These are phyloP conservation scores for Platismatia glauca DNA, from an alignment of 495 filamentous ascomycete genomes.

Conservation along the genomic window DNA sequence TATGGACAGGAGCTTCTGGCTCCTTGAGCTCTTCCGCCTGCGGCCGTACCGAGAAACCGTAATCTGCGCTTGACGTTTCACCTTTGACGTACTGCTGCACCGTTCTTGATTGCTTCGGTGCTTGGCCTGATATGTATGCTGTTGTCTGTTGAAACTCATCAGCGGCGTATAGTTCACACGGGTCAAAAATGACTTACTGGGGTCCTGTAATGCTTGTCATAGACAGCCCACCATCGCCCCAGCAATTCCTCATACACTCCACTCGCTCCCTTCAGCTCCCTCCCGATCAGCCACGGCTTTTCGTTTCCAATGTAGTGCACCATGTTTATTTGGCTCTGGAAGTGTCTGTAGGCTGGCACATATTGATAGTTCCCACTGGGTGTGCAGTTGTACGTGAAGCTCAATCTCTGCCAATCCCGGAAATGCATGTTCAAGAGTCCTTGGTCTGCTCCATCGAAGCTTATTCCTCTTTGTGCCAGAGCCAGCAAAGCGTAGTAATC, in stretches of 20 bases:
- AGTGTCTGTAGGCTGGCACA: conserved; percentile 87
- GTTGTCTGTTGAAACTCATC: not conserved
- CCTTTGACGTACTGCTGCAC: conserved; percentile 35
- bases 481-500: conserved; percentile 79
- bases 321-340: conserved; percentile 74
- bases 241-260: conserved; percentile 71
- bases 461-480: conserved; percentile 75
- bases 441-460: conserved; percentile 96
- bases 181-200: conserved; percentile 35
- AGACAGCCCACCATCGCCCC: conserved; percentile 83
- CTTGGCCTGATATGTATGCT: conserved; percentile 7
- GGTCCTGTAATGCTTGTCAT: conserved; percentile 69
- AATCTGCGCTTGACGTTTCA: conserved; percentile 26
- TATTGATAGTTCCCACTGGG: conserved; percentile 93
- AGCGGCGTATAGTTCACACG: not conserved
- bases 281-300: conserved; percentile 78
- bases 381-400: conserved; percentile 95
- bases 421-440: conserved; percentile 95
- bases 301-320: conserved; percentile 88
- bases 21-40: conserved; percentile 31
- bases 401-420: conserved; percentile 73
- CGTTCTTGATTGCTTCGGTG: conserved; percentile 5
- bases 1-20: conserved; percentile 32
- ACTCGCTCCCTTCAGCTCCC: conserved; percentile 46
- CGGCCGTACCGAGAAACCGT: conserved; percentile 29